Percentiles rank a stretch among this genome's conserved stretches.
phyloP scores from a whole-genome alignment of 495 filamentous ascomycete species.

The Penicillium turbatum region DNA sequence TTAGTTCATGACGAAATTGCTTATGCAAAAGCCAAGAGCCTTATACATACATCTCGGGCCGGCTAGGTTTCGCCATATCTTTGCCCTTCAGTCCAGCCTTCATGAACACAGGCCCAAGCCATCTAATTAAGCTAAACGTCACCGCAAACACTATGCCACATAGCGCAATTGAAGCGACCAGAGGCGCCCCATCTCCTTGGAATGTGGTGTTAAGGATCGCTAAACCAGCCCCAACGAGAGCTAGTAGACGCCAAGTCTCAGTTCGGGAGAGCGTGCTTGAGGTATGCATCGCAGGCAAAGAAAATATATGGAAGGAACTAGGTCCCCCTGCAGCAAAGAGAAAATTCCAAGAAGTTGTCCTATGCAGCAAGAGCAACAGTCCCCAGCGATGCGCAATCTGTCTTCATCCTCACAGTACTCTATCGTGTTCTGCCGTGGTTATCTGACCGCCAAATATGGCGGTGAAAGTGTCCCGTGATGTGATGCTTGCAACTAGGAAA shows the following conservation, averaged over 20 bases:
- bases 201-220: constrained; percentile 79
- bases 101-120: constrained; percentile 91
- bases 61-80: constrained; percentile 78
- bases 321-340: neutral
- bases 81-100: constrained; percentile 84
- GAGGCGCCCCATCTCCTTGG: constrained; percentile 77
- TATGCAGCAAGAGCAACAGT: constrained; percentile 5
- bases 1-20: constrained; percentile 15
- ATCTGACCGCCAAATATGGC: constrained; percentile 24
- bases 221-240: constrained; percentile 64
- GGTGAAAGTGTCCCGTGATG: constrained; percentile 23
- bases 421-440: constrained; percentile 31
- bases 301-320: neutral
- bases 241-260: constrained; percentile 67
- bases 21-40: neutral
- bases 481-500: constrained; percentile 20
- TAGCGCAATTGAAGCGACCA: constrained; percentile 83
- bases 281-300: constrained; percentile 35
- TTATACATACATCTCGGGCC: constrained; percentile 63
- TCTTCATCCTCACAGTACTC: constrained; percentile 21
- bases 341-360: constrained; percentile 6
- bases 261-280: constrained; percentile 52
- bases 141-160: constrained; percentile 77
- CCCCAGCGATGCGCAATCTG: constrained; percentile 28
- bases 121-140: constrained; percentile 79